Percentiles rank a stretch among this genome's conserved stretches.
Conservation (phyloP, 1,139 yeast species). For the Sugiyamaella grinbergsii region DNA sequence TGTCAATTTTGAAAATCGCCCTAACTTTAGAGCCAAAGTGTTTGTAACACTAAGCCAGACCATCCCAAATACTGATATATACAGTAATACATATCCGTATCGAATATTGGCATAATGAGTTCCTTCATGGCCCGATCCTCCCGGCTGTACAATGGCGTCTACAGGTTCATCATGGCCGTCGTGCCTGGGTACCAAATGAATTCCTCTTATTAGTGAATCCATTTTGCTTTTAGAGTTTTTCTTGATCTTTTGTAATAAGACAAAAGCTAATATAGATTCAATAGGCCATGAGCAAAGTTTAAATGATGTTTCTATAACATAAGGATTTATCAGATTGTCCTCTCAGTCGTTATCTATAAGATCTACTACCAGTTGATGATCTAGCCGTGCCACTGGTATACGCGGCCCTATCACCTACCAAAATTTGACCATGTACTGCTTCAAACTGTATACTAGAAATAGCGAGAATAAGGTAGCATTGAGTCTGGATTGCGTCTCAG, state of each 20-base stretch:
- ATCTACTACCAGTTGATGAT: too few species aligned
- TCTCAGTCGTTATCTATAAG: too few species aligned
- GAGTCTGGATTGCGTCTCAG: too few species aligned
- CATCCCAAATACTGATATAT: constrained; percentile 42
- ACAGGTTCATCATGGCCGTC: constrained; percentile 38
- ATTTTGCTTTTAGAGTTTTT: not conserved
- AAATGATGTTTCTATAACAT: too few species aligned
- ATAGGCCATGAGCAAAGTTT: too few species aligned
- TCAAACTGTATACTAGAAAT: too few species aligned
- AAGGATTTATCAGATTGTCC: too few species aligned
- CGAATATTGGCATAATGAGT: constrained; percentile 43
- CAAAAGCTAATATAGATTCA: too few species aligned
- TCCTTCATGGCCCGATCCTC: constrained; percentile 38
- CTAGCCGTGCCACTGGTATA: too few species aligned
- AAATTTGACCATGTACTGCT: too few species aligned
- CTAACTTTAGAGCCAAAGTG: not conserved
- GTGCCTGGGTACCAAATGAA: constrained; percentile 31
- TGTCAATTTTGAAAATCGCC: not conserved
- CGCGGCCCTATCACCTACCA: too few species aligned
- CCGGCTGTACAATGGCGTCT: not conserved
- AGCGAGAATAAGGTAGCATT: too few species aligned
- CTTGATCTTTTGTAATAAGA: not conserved
- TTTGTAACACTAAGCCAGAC: constrained; percentile 16
- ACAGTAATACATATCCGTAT: constrained; percentile 53
- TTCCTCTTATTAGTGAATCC: constrained; percentile 1